phyloP scores from a whole-genome alignment of 2,329 filamentous ascomycete species.

The Penicillium decumbens region DNA sequence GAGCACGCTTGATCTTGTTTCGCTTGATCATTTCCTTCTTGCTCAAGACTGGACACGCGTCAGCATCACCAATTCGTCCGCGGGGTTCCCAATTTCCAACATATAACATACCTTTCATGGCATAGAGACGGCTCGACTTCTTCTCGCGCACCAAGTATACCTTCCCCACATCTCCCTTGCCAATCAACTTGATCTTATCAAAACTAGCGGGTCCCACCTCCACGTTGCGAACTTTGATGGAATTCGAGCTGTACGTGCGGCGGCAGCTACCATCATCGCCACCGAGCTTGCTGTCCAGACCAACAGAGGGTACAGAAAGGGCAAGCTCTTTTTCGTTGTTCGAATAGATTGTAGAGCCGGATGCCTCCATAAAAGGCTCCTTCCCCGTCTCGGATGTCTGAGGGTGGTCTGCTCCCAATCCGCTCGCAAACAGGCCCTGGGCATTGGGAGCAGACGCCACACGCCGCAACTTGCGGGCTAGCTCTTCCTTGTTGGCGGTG shows the following conservation, averaged over 20 bases:
- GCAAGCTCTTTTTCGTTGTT: constrained; percentile 26
- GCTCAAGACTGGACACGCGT: constrained; percentile 68
- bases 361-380: constrained; percentile 64
- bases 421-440: constrained; percentile 74
- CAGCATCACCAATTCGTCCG: constrained; percentile 29
- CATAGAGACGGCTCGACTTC: constrained; percentile 91
- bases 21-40: constrained; percentile 99
- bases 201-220: constrained; percentile 94
- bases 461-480: constrained; percentile 84
- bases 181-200: constrained; percentile 99
- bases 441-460: constrained; percentile 97
- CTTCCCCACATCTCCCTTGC: constrained; percentile 97
- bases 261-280: constrained; percentile 71
- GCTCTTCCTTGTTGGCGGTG: constrained; percentile 81
- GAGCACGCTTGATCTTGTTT: constrained; percentile 98
- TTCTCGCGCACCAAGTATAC: constrained; percentile 97
- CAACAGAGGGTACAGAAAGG: constrained; percentile 32
- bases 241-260: constrained; percentile 97
- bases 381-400: constrained; percentile 83
- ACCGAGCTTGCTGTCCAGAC: constrained; percentile 59
- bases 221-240: constrained; percentile 95
- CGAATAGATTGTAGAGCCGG: constrained; percentile 49
- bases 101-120: constrained; percentile 80
- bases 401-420: constrained; percentile 62
- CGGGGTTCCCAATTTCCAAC: not conserved